These are phyloP conservation scores for Ceratobasidium theobromae DNA, from an alignment of 1,284 basidiomycete species.

Conservation along the genomic window DNA sequence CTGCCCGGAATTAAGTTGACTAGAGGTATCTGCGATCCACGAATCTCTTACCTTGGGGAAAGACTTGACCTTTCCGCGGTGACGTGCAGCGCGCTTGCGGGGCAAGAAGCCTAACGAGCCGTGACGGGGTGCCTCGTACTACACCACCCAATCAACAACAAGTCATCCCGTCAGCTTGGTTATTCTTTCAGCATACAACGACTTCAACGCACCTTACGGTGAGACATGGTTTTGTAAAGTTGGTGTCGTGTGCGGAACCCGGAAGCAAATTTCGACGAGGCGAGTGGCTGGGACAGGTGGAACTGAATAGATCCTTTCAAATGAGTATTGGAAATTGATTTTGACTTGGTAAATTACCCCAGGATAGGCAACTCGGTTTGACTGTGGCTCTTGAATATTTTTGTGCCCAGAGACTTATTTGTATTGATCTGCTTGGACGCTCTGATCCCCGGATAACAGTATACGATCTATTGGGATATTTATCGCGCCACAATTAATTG, in stretches of 20 bases:
- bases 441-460: no score
- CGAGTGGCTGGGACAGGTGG: constrained; percentile 5
- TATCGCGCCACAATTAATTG: neutral
- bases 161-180: neutral
- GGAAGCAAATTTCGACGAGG: neutral
- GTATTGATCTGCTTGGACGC: no score
- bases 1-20: constrained; percentile 48
- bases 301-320: constrained; percentile 3
- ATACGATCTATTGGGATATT: no score
- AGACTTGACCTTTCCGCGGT: constrained; percentile 97
- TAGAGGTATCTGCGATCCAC: constrained; percentile 13
- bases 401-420: no score
- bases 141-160: no score
- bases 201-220: constrained; percentile 17
- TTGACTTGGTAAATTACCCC: neutral
- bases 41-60: constrained; percentile 94
- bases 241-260: neutral
- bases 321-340: neutral
- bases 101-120: constrained; percentile 93
- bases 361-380: neutral
- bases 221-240: constrained; percentile 24
- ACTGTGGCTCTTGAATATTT: no score
- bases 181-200: neutral
- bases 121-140: constrained; percentile 96
- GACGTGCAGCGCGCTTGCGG: constrained; percentile 91